Percentiles rank a stretch among this genome's conserved stretches.
phyloP scores from a whole-genome alignment of 73 alveolate genomes.

The Diophrys sp. region DNA sequence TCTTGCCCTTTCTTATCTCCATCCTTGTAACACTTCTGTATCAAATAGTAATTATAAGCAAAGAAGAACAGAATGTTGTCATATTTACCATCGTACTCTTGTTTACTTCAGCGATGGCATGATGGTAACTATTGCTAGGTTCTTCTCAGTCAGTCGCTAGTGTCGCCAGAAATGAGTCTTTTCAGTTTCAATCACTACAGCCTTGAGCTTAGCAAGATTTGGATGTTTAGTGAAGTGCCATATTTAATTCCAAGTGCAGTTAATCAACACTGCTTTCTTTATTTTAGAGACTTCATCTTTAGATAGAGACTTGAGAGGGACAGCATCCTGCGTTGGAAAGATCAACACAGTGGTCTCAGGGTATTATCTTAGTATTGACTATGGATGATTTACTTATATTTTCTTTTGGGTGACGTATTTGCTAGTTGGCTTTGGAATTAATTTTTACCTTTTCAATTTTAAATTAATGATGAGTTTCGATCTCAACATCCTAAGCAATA shows the following conservation, averaged over 20 bases:
- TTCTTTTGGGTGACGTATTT: slow-evolving; percentile 59
- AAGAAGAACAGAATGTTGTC: slow-evolving; percentile 60
- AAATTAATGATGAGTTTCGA: too few species aligned
- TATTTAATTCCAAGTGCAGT: slow-evolving; percentile 65
- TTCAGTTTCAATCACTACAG: slow-evolving; percentile 57
- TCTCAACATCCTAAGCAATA: too few species aligned
- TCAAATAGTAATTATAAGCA: slow-evolving; percentile 35
- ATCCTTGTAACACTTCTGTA: slow-evolving; percentile 46
- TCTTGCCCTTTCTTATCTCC: slow-evolving; percentile 26
- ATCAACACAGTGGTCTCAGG: slow-evolving; percentile 31
- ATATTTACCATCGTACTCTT: slow-evolving; percentile 44
- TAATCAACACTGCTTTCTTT: slow-evolving; percentile 52
- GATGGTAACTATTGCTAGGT: slow-evolving; percentile 60
- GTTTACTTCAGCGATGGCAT: slow-evolving; percentile 25
- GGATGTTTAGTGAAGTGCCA: slow-evolving; percentile 38
- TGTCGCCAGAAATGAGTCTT: slow-evolving; percentile 72
- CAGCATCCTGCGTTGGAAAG: slow-evolving; percentile 66
- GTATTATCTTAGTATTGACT: slow-evolving; percentile 45
- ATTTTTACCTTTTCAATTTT: too few species aligned
- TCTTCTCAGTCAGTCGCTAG: slow-evolving; percentile 38
- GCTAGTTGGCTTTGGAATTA: too few species aligned
- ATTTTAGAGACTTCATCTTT: slow-evolving; percentile 55
- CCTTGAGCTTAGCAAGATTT: slow-evolving; percentile 29
- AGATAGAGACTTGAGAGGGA: slow-evolving; percentile 24
- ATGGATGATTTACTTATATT: slow-evolving; percentile 59